Evolutionary conservation across 805 yeast species (phyloP).

Genomic region (Metschnikowia proteae): DNA sequence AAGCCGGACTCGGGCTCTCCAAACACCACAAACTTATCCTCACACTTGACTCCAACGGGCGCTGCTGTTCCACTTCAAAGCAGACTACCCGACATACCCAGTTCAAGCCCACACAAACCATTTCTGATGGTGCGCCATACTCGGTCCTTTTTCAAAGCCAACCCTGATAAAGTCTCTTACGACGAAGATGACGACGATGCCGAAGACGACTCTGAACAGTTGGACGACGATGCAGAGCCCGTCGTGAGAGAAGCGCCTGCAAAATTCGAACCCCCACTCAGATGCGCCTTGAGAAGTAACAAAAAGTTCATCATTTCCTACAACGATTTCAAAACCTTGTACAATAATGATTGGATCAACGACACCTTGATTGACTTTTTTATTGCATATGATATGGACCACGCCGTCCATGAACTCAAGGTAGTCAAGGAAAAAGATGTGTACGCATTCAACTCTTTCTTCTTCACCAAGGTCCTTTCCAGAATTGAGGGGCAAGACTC

Average conservation of each 20-base stretch:
- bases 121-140: not conserved
- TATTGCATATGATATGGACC: slow-evolving; percentile 52
- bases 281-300: slow-evolving; percentile 51
- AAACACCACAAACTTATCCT: not conserved
- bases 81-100: not conserved
- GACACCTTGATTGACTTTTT: slow-evolving; percentile 87
- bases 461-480: slow-evolving; percentile 60
- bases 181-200: slow-evolving; percentile 7
- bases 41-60: not conserved
- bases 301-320: slow-evolving; percentile 54
- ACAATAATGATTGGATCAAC: slow-evolving; percentile 82
- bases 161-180: slow-evolving; percentile 5
- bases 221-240: slow-evolving; percentile 4
- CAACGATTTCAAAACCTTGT: slow-evolving; percentile 74
- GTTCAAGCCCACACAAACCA: not conserved
- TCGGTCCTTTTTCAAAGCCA: not conserved
- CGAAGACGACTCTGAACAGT: not conserved
- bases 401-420: slow-evolving; percentile 22
- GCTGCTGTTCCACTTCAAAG: not conserved
- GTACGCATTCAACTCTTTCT: slow-evolving; percentile 75
- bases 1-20: not conserved
- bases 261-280: slow-evolving; percentile 44
- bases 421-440: slow-evolving; percentile 36
- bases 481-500: slow-evolving; percentile 20
- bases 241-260: slow-evolving; percentile 27